Percentiles rank a stretch among this genome's conserved stretches.
Conservation (phyloP, 2,329 filamentous ascomycete species). For the Leptographium procerum region DNA sequence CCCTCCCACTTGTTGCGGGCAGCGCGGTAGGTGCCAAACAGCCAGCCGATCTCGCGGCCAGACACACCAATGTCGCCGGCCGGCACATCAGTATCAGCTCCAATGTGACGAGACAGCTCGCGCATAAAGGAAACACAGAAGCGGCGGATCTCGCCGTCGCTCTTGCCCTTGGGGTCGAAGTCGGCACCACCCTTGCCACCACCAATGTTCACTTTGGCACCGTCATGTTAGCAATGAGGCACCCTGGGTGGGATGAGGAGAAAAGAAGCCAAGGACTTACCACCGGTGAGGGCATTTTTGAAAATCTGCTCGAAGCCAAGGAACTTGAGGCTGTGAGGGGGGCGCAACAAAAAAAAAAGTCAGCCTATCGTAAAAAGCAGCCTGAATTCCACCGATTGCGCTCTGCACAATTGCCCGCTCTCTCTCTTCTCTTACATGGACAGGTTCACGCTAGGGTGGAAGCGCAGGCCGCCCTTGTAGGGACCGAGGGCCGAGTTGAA, state of each 20-base stretch:
- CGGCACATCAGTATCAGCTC: constrained; percentile 89
- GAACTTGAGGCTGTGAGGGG: constrained; percentile 62
- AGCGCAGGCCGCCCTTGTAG: constrained; percentile 93
- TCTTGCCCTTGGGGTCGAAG: constrained; percentile 98
- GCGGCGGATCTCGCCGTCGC: constrained; percentile 90
- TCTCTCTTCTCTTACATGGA: constrained; percentile 42
- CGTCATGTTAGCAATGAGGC: background rate
- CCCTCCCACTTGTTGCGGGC: constrained; percentile 89
- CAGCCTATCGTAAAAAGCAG: background rate
- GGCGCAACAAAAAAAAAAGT: constrained; percentile 24
- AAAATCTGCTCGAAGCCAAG: constrained; percentile 99
- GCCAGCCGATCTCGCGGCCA: constrained; percentile 82
- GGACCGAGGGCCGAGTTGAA: constrained; percentile 97
- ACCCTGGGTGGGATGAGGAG: background rate
- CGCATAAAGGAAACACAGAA: constrained; percentile 97
- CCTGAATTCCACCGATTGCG: no score
- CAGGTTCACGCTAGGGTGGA: constrained; percentile 81
- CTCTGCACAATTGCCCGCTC: no score
- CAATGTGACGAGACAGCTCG: constrained; percentile 91
- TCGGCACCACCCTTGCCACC: constrained; percentile 96
- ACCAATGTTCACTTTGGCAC: constrained; percentile 78
- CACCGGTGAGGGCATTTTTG: constrained; percentile 96
- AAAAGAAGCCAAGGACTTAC: constrained; percentile 41
- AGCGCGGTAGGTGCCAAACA: constrained; percentile 90
- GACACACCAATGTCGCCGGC: constrained; percentile 95